A percentile compares a stretch with the other conserved stretches of the same genome.
phyloP scores from a whole-genome alignment of 495 filamentous ascomycete species.

The Penicillium tannophilum region DNA sequence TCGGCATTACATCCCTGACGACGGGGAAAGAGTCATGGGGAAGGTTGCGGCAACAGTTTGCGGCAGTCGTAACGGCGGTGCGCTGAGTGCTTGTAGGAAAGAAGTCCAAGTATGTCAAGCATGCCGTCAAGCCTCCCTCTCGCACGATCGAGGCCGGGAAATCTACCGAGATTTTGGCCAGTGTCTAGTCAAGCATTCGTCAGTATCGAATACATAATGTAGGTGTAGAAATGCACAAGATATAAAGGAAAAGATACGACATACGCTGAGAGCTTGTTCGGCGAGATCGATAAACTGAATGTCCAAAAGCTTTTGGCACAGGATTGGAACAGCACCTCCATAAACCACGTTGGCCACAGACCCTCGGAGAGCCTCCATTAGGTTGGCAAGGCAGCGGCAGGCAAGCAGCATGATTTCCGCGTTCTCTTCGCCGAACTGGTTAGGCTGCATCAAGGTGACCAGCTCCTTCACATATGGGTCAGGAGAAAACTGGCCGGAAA shows the following conservation, averaged over 20 bases:
- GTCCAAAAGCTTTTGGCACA: slow-evolving; percentile 92
- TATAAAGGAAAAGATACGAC: slow-evolving; percentile 26
- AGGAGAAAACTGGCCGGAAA: slow-evolving; percentile 92
- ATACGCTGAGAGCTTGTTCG: slow-evolving; percentile 89
- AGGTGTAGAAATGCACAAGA: not conserved
- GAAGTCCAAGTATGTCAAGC: slow-evolving; percentile 92
- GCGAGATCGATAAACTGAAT: slow-evolving; percentile 97
- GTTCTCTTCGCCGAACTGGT: slow-evolving; percentile 84
- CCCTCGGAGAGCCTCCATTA: slow-evolving; percentile 95
- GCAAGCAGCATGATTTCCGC: slow-evolving; percentile 97
- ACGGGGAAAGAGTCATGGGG: slow-evolving; percentile 89
- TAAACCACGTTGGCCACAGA: slow-evolving; percentile 96
- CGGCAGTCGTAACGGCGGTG: slow-evolving; percentile 93
- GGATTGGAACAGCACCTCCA: slow-evolving; percentile 88
- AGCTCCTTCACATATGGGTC: slow-evolving; percentile 96
- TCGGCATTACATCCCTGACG: slow-evolving; percentile 93
- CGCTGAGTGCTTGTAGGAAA: slow-evolving; percentile 97
- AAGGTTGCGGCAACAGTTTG: slow-evolving; percentile 96
- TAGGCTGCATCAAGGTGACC: slow-evolving; percentile 87
- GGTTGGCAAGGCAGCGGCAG: slow-evolving; percentile 92
- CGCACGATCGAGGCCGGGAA: slow-evolving; percentile 95
- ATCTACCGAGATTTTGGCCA: slow-evolving; percentile 97
- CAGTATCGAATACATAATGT: slow-evolving; percentile 5
- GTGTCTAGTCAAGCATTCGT: slow-evolving; percentile 55
- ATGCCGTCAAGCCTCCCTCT: slow-evolving; percentile 92